phyloP scores from a whole-genome alignment of 441 rosid genomes.

The Codiaeum variegatum region DNA sequence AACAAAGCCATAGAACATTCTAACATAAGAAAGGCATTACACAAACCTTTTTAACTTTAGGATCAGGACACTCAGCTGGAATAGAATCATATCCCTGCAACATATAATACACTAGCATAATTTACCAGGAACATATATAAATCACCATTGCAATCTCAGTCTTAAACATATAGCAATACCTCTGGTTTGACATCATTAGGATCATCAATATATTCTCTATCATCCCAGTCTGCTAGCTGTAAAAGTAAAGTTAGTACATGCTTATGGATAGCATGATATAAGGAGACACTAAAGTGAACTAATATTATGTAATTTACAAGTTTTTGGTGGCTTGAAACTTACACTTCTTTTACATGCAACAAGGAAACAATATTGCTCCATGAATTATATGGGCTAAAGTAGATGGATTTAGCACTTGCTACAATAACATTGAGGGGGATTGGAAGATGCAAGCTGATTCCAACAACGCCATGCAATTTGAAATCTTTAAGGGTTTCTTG shows the following conservation, averaged over 20 bases:
- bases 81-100: conserved; percentile 67
- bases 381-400: background rate
- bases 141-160: background rate
- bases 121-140: conserved; percentile 1
- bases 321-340: background rate
- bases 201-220: conserved; percentile 77
- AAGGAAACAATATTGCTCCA: background rate
- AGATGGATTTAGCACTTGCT: background rate
- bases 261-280: background rate
- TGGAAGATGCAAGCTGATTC: background rate
- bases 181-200: conserved; percentile 67
- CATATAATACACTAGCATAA: conserved; percentile 20
- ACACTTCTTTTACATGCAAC: background rate
- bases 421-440: background rate
- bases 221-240: conserved; percentile 92
- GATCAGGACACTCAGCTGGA: conserved; percentile 63
- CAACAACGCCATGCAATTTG: background rate
- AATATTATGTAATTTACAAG: background rate
- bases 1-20: background rate
- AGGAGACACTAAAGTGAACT: background rate
- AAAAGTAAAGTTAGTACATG: conserved; percentile 3
- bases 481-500: background rate
- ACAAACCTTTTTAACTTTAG: conserved; percentile 66
- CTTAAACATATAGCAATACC: conserved; percentile 35
- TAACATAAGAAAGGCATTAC: background rate